Evolutionary conservation across 345 rosid genomes (phyloP).

Genomic region (Eutrema yunnanense): DNA sequence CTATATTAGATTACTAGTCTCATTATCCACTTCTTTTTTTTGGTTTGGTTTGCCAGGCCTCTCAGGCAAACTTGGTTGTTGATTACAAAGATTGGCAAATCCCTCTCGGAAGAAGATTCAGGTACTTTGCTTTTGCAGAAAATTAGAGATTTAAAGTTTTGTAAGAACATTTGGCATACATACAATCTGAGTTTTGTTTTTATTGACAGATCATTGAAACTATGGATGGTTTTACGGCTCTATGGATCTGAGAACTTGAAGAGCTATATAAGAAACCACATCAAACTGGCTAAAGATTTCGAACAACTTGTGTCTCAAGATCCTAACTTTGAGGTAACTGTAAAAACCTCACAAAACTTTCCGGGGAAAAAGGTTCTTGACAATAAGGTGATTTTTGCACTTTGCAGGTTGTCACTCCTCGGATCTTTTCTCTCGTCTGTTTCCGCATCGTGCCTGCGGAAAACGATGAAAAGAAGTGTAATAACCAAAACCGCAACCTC

Average conservation of each 20-base stretch:
- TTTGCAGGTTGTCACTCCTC: constrained; percentile 65
- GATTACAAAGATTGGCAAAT: constrained; percentile 98
- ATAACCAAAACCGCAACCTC: constrained; percentile 48
- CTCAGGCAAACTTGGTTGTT: constrained; percentile 74
- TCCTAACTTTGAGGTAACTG: constrained; percentile 68
- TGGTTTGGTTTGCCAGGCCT: constrained; percentile 48
- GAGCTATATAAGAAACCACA: constrained; percentile 68
- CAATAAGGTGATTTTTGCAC: constrained; percentile 13
- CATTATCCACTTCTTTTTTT: not conserved
- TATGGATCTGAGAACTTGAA: constrained; percentile 72
- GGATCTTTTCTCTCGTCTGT: constrained; percentile 71
- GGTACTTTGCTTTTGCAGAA: constrained; percentile 35
- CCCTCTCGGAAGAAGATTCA: constrained; percentile 93
- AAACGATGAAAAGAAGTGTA: constrained; percentile 36
- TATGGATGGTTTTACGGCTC: constrained; percentile 85
- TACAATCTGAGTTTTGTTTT: not conserved
- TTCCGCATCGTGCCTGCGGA: constrained; percentile 47
- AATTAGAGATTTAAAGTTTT: not conserved
- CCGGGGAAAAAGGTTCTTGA: not conserved
- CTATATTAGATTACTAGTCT: not conserved
- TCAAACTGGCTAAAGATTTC: constrained; percentile 59
- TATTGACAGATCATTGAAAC: constrained; percentile 62
- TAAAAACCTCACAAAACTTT: not conserved
- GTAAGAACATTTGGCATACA: not conserved
- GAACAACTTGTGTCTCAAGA: constrained; percentile 58